Base-by-base conservation (phyloP, 345 rosid species). In the Citrus trifoliata region DNA sequence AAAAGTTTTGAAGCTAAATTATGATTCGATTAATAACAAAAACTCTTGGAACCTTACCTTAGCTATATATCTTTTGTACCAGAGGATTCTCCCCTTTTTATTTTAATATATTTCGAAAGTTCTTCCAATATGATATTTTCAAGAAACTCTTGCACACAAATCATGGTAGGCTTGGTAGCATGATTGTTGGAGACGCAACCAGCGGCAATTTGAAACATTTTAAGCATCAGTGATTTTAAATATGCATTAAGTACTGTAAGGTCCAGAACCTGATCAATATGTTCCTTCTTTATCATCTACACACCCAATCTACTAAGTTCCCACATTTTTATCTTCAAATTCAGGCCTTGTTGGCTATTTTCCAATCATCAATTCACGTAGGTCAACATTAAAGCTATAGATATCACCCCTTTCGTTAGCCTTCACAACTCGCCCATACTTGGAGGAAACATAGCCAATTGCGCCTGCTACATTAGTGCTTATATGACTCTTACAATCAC, bases 301-400 rank as follows among this genome's bases (percentile, higher is more conserved):
- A 84, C n/a, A 42, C 78, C 84, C 98, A 93, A 24, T 97, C 95
- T 4, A 94, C 95, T 85, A 96, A 71, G 76, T 94, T 96, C 60
- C 98, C 97, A 0, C 98, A 86, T 96, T 97, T 2, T 87, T 92
- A 75, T 91, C 97, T 63, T 94, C 91, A 76, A 95, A 95, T 67
- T 95, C 93, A 0, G 97, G 95, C 48, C 99, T 98, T 0, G 97
- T 93, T 7, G 99, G 97, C 71, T 95, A 97, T 79, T 92, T 93
- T 72, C 97, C 95, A 0, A 97, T 92, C 71, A 92, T 92, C 80
- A 95, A 58, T 79, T 95, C 99, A 16, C 92, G 86, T 73, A 95
- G 79, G 28, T 94, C 91, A 12, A 94, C 98, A 4, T 98, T 97
- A 28, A 92, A 92, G 80, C 97, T 90, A 48, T 91, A 96, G 22